Percentiles rank a stretch among this genome's conserved stretches.
These are phyloP conservation scores for Ustilago shanxiensis DNA, from an alignment of 1,284 basidiomycete genomes.

Conservation along the genomic window DNA sequence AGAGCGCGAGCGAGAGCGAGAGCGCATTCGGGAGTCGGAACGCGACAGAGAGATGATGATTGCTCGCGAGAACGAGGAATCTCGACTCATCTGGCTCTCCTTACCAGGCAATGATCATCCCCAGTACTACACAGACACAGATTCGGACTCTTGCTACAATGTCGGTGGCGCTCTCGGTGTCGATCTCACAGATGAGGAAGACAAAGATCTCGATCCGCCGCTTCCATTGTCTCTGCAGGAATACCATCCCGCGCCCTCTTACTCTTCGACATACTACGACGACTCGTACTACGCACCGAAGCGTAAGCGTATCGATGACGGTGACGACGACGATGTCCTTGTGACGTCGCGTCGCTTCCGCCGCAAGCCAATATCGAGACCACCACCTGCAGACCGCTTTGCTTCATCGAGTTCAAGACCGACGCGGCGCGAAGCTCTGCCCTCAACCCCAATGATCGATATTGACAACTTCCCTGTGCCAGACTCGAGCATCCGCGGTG, in stretches of 20 bases:
- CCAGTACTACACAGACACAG: conserved; percentile 62
- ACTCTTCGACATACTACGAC: conserved; percentile 32
- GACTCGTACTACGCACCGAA: conserved; percentile 25
- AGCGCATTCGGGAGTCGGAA: conserved; percentile 52
- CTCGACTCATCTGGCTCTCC: conserved; percentile 56
- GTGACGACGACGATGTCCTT: neutral
- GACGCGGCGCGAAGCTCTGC: conserved; percentile 18
- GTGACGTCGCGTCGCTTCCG: conserved; percentile 20
- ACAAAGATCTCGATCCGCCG: conserved; percentile 50
- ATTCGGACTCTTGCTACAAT: conserved; percentile 55
- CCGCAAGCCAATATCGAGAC: conserved; percentile 16
- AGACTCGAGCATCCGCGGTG: conserved; percentile 48
- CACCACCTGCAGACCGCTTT: conserved; percentile 15
- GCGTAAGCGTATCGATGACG: conserved; percentile 32
- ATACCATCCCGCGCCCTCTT: conserved; percentile 41
- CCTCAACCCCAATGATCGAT: conserved; percentile 44
- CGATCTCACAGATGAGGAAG: conserved; percentile 47
- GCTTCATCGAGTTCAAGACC: conserved; percentile 24
- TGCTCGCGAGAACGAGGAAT: conserved; percentile 53
- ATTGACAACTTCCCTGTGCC: conserved; percentile 47
- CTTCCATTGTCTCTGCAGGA: conserved; percentile 40
- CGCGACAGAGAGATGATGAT: conserved; percentile 51
- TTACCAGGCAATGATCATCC: conserved; percentile 61
- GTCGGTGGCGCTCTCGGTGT: conserved; percentile 43
- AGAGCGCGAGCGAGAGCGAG: conserved; percentile 48